phyloP scores from a whole-genome alignment of 2,329 filamentous ascomycete species.

The Sarocladiaceae sp. region DNA sequence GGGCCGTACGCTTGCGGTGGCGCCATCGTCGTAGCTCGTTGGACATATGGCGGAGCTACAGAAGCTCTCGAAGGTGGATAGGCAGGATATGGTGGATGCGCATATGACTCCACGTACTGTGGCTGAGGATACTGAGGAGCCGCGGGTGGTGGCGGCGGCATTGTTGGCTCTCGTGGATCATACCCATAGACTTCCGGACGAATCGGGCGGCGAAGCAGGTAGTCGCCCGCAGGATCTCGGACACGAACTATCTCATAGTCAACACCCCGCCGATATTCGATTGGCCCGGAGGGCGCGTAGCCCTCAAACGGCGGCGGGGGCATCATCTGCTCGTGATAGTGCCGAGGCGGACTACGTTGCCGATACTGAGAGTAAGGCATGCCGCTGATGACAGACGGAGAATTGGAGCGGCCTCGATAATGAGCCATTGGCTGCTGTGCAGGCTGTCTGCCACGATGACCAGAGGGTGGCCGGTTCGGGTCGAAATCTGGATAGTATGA shows the following conservation, averaged over 20 bases:
- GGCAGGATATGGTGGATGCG: background rate
- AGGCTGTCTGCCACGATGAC: background rate
- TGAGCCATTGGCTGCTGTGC: background rate
- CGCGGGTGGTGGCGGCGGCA: constrained; percentile 12
- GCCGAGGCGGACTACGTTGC: constrained; percentile 10
- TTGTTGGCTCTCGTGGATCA: constrained; percentile 15
- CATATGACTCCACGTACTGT: constrained; percentile 11
- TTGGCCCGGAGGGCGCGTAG: background rate
- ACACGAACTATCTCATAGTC: constrained; percentile 43
- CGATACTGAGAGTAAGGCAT: constrained; percentile 12
- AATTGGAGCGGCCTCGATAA: background rate
- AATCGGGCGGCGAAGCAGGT: constrained; percentile 40
- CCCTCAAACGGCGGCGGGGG: background rate
- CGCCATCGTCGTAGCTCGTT: background rate
- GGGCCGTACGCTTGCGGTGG: constrained; percentile 1
- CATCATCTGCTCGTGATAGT: constrained; percentile 14
- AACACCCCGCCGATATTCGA: constrained; percentile 17
- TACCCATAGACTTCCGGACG: constrained; percentile 26
- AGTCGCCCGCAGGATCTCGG: constrained; percentile 38
- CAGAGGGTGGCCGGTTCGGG: too few relatives aligned
- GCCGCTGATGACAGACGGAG: background rate
- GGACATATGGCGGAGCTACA: background rate
- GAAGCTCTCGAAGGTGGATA: background rate
- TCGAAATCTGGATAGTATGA: too few relatives aligned
- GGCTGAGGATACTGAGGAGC: constrained; percentile 6